Conservation (phyloP, 768 basidiomycete species). For the Suillus bovinus region DNA sequence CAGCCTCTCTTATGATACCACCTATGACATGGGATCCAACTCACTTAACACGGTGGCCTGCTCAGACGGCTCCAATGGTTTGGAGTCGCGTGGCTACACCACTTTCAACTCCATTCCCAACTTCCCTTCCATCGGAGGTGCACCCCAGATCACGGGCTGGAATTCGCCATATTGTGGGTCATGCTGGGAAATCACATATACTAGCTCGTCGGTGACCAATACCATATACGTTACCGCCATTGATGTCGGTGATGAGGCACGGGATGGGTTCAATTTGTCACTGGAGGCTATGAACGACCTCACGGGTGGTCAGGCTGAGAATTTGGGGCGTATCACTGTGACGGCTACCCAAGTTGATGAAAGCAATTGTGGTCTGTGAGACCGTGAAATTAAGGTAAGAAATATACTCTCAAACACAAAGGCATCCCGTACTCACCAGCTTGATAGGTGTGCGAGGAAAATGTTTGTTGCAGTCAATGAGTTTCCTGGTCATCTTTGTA, state of each 20-base stretch:
- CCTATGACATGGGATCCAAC: slow-evolving; percentile 45
- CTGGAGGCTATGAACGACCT: slow-evolving; percentile 35
- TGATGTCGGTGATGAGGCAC: slow-evolving; percentile 39
- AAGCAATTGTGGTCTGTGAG: slow-evolving; percentile 17
- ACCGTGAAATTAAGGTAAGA: not conserved
- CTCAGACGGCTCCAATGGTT: slow-evolving; percentile 53
- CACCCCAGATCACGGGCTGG: slow-evolving; percentile 48
- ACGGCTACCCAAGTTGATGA: slow-evolving; percentile 20
- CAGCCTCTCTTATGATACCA: slow-evolving; percentile 43
- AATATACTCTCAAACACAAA: not conserved
- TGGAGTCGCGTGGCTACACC: slow-evolving; percentile 44
- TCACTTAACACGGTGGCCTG: slow-evolving; percentile 49
- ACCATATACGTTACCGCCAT: slow-evolving; percentile 53
- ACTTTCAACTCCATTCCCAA: slow-evolving; percentile 53
- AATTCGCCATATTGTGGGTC: slow-evolving; percentile 56
- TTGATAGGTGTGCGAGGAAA: not conserved
- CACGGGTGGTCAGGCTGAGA: slow-evolving; percentile 29
- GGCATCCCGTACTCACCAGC: not conserved
- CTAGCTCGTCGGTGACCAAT: slow-evolving; percentile 28
- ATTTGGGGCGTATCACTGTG: slow-evolving; percentile 28
- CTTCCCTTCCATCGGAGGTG: slow-evolving; percentile 64
- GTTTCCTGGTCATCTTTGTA: not conserved
- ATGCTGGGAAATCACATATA: slow-evolving; percentile 61
- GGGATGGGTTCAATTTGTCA: slow-evolving; percentile 39
- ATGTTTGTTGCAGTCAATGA: not conserved